Percentiles rank a stretch among this genome's conserved stretches.
Evolutionary conservation across 805 yeast genomes (phyloP).

Genomic region (Candida ficus): DNA sequence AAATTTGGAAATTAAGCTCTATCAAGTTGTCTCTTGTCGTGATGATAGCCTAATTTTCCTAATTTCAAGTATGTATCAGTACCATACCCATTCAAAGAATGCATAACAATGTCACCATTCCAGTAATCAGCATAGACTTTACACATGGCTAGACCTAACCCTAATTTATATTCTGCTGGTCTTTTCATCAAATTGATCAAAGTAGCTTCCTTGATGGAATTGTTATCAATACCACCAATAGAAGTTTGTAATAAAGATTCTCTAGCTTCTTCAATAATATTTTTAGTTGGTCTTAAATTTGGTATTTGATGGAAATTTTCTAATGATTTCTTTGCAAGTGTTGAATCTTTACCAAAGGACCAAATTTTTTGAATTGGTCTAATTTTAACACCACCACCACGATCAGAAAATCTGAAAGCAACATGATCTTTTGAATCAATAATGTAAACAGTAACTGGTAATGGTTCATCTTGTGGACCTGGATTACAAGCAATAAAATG

Average conservation of each 20-base stretch:
- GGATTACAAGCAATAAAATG: slow-evolving; percentile 31
- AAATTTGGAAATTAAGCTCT: slow-evolving; percentile 48
- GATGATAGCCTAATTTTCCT: slow-evolving; percentile 71
- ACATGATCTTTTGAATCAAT: slow-evolving; percentile 62
- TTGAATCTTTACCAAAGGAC: slow-evolving; percentile 79
- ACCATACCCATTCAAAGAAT: slow-evolving; percentile 86
- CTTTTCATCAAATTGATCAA: slow-evolving; percentile 62
- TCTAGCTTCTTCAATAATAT: slow-evolving; percentile 24
- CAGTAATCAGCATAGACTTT: slow-evolving; percentile 92
- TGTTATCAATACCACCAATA: slow-evolving; percentile 33
- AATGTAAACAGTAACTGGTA: slow-evolving; percentile 75
- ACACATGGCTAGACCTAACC: slow-evolving; percentile 89
- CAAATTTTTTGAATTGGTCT: slow-evolving; percentile 62
- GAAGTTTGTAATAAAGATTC: slow-evolving; percentile 34
- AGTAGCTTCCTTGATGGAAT: slow-evolving; percentile 34
- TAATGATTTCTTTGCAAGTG: slow-evolving; percentile 51
- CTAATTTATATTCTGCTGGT: slow-evolving; percentile 70
- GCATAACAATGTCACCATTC: slow-evolving; percentile 86
- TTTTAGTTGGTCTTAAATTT: slow-evolving; percentile 33
- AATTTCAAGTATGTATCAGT: slow-evolving; percentile 80
- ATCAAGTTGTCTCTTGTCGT: slow-evolving; percentile 62
- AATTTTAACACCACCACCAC: slow-evolving; percentile 79
- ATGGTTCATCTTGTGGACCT: slow-evolving; percentile 39
- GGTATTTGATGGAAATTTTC: slow-evolving; percentile 67
- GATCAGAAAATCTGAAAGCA: slow-evolving; percentile 76